These are phyloP conservation scores for Starmera amethionina DNA, from an alignment of 805 yeast genomes.

Conservation along the genomic window DNA sequence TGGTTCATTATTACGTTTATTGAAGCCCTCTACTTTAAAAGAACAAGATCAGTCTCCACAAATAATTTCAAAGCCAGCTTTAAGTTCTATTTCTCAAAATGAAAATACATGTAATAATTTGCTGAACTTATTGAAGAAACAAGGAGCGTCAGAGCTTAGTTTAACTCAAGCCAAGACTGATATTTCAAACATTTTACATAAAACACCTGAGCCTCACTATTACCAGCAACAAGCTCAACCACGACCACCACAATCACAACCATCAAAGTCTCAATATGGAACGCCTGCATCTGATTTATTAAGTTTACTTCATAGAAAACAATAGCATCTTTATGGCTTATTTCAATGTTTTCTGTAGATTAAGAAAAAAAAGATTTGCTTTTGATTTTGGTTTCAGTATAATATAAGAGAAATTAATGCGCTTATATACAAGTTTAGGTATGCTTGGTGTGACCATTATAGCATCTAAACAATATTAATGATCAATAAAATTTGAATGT, in stretches of 20 bases:
- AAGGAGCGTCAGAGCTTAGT: neutral
- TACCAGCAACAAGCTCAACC: neutral
- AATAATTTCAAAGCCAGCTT: neutral
- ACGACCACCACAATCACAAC: neutral
- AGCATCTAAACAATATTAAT: too few relatives aligned
- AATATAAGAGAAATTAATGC: too few relatives aligned
- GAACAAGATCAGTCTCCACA: neutral
- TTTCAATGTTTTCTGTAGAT: too few relatives aligned
- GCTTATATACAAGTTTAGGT: too few relatives aligned
- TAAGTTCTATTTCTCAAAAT: neutral
- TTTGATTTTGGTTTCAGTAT: too few relatives aligned
- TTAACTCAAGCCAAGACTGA: neutral
- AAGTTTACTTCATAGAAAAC: conserved; percentile 8
- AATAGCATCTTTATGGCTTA: neutral
- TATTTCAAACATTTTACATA: neutral
- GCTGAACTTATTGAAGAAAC: conserved; percentile 2
- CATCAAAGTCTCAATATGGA: conserved; percentile 4
- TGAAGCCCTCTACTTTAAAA: neutral
- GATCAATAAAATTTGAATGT: too few relatives aligned
- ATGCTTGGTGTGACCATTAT: too few relatives aligned
- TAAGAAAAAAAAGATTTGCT: too few relatives aligned
- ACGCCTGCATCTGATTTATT: conserved; percentile 13
- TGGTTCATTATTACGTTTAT: too few relatives aligned
- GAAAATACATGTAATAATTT: neutral
- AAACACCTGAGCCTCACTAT: too few relatives aligned